Percentiles rank a stretch among this genome's conserved stretches.
phyloP scores from a whole-genome alignment of 371 early-diverging fungal genomes.

The Syncephalastrum racemosum region DNA sequence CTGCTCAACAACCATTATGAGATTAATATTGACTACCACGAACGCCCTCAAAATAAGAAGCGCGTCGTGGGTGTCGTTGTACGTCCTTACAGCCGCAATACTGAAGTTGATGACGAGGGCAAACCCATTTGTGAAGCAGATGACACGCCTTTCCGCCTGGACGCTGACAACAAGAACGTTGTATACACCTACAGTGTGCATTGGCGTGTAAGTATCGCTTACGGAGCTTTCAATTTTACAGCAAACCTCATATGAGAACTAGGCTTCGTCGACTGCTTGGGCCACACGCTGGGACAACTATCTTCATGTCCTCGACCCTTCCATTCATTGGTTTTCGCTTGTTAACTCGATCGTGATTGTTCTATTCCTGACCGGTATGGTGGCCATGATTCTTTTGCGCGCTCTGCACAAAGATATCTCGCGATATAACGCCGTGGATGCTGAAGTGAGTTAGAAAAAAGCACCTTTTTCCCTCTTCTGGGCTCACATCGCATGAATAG shows the following conservation, averaged over 20 bases:
- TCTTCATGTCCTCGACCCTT: conserved; percentile 79
- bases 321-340: conserved; percentile 80
- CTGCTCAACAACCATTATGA: conserved; percentile 85
- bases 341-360: conserved; percentile 89
- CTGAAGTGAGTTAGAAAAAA: conserved; percentile 45
- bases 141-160: conserved; percentile 47
- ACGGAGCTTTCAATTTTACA: not conserved
- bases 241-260: not conserved
- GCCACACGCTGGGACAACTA: conserved; percentile 96
- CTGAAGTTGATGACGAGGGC: conserved; percentile 36
- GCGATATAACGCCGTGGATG: conserved; percentile 71
- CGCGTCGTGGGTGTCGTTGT: conserved; percentile 87
- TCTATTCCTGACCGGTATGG: conserved; percentile 86
- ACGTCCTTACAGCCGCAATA: conserved; percentile 56
- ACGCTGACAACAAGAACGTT: conserved; percentile 52
- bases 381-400: conserved; percentile 82
- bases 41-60: conserved; percentile 44
- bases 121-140: conserved; percentile 38
- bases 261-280: conserved; percentile 75
- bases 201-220: conserved; percentile 66
- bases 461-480: not conserved
- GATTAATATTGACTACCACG: conserved; percentile 79
- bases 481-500: conserved; percentile 16
- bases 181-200: conserved; percentile 82
- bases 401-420: conserved; percentile 87